Percentiles rank a stretch among this genome's conserved stretches.
Evolutionary conservation across 768 basidiomycete species (phyloP).

Genomic region (Podaxis rugospora): DNA sequence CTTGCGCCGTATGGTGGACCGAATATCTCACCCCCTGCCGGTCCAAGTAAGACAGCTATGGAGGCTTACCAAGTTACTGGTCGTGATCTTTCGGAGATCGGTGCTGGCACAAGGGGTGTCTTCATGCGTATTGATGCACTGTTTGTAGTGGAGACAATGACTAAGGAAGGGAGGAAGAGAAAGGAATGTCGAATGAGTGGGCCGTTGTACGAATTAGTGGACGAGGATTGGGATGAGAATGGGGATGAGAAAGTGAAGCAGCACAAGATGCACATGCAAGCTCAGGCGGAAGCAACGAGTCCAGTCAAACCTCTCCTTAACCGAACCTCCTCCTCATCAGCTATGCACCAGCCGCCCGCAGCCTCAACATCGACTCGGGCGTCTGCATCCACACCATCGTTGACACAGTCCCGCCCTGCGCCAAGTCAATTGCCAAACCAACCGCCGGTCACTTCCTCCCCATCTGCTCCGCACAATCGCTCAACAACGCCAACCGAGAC

Average conservation of each 20-base stretch:
- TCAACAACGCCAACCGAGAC: background rate
- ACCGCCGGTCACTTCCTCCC: background rate
- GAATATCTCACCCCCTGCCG: conserved; percentile 57
- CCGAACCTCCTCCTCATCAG: background rate
- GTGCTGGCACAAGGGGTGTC: conserved; percentile 57
- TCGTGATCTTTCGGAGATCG: conserved; percentile 31
- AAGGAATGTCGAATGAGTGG: conserved; percentile 70
- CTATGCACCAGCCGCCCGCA: background rate
- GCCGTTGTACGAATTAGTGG: conserved; percentile 74
- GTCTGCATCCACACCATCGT: background rate
- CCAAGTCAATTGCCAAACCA: background rate
- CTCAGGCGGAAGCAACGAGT: background rate
- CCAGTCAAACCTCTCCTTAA: background rate
- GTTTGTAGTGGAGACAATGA: conserved; percentile 53
- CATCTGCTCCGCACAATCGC: background rate
- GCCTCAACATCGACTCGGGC: background rate
- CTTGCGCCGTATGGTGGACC: conserved; percentile 64
- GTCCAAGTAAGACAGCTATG: conserved; percentile 38
- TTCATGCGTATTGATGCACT: conserved; percentile 70
- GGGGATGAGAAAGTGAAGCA: conserved; percentile 12
- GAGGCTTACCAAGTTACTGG: conserved; percentile 20
- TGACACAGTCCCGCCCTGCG: background rate
- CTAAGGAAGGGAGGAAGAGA: conserved; percentile 33
- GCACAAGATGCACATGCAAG: background rate
- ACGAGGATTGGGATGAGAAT: conserved; percentile 62